Evolutionary conservation across 1,284 basidiomycete species (phyloP), one percentile per base, ranked within the genome.

Genomic region (Psilocybe mexicana): DNA sequence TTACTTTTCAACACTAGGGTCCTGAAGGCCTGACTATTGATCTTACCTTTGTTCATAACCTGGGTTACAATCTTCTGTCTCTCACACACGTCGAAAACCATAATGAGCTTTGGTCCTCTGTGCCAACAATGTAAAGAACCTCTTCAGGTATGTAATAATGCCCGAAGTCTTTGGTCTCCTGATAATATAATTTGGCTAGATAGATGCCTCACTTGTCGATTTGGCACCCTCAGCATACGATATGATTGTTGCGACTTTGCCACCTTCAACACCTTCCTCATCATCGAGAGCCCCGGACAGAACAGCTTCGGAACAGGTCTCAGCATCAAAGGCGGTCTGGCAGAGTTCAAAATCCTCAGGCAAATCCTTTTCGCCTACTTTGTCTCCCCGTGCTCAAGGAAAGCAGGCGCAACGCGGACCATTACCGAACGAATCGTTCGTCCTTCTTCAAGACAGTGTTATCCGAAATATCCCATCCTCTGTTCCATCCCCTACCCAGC

Each of bases 91-190:
- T 40, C 38, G 12, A 14, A 14, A n/a, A n/a, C 28, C 52, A 63
- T 61, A 50, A 89, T 87, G 85, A 84, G 72, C 59, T 69, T 71
- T 55, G 74, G 71, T 65, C 69, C 70, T 63, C 79, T 90, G 45
- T 93, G 90, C 68, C 91, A 92, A 70, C 91, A 93, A 75, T 93
- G 90, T 79, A 92, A 92, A 72, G 89, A 95, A 70, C 90, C 91
- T 6, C 76, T 96, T 28, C 87, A 90, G 80, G 88, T 88, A 72
- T 65, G 72, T 70, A 55, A 23, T 26, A 48, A n/a, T 49, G 30
- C 44, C 26, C 49, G 38, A 44, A 50, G 55, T 33, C 30, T 40
- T 35, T 60, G 70, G 5, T 67, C 47, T 63, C 63, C 30, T 48
- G 30, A 48, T 69, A 52, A 67, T 57, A 55, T 52, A 52, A 52